Conservation (phyloP, 768 basidiomycete genomes). For the Russula sp. region DNA sequence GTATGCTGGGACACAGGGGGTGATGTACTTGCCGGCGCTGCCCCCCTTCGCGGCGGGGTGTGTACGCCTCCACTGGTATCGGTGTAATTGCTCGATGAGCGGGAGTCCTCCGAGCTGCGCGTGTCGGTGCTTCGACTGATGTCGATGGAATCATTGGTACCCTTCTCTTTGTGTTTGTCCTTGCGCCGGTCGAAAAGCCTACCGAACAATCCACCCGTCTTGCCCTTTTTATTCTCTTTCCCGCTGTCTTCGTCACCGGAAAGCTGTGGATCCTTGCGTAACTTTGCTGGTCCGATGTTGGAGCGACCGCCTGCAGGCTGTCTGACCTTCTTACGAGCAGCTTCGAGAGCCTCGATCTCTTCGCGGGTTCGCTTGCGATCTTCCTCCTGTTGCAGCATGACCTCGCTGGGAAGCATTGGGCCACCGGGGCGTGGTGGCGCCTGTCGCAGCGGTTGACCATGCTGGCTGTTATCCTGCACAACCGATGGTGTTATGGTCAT, state of each 20-base stretch:
- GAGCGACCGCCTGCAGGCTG: constrained; percentile 1
- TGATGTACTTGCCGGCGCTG: constrained; percentile 28
- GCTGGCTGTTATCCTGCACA: constrained; percentile 46
- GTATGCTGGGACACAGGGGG: constrained; percentile 51
- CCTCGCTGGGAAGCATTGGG: constrained; percentile 33
- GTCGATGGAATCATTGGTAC: constrained; percentile 34
- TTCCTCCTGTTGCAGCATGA: constrained; percentile 43
- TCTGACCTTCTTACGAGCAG: constrained; percentile 43
- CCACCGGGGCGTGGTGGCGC: constrained; percentile 20
- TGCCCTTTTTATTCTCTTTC: constrained; percentile 61
- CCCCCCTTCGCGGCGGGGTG: constrained; percentile 28
- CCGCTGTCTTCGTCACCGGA: constrained; percentile 35
- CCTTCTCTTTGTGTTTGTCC: constrained; percentile 62
- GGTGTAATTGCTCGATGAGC: constrained; percentile 39
- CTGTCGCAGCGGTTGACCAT: constrained; percentile 5
- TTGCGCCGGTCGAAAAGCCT: constrained; percentile 72
- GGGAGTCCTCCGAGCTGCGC: constrained; percentile 56
- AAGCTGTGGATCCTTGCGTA: constrained; percentile 39
- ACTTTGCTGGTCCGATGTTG: constrained; percentile 26
- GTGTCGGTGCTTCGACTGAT: constrained; percentile 31
- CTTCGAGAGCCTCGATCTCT: constrained; percentile 40
- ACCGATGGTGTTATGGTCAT: constrained; percentile 74
- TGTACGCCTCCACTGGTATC: constrained; percentile 7
- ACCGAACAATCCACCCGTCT: constrained; percentile 58
- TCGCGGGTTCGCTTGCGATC: constrained; percentile 47